Conservation (phyloP, 202 grass and related monocot genomes). For the Eragrostis tef region DNA sequence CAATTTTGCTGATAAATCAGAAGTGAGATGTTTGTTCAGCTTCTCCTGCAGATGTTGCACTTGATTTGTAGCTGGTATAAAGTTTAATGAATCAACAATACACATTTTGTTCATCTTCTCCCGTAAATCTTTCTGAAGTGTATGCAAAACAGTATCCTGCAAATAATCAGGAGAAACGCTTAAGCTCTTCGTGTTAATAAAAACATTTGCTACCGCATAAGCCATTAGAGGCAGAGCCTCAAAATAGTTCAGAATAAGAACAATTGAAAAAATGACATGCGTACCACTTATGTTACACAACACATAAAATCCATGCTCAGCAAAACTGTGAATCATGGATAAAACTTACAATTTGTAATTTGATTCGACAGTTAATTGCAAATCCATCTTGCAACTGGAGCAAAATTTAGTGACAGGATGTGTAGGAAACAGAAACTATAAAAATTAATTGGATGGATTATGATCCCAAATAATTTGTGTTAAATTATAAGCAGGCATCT, state of each 20-base stretch:
- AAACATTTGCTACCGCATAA: conserved; percentile 16
- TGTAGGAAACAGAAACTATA: neutral
- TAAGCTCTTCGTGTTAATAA: conserved; percentile 37
- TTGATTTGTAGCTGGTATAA: conserved; percentile 48
- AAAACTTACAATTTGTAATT: neutral
- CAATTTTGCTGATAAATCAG: conserved; percentile 34
- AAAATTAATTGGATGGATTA: neutral
- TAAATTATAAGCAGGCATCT: conserved; percentile 4
- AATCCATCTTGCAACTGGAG: neutral
- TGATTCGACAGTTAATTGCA: conserved; percentile 21
- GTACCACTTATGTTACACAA: conserved; percentile 1
- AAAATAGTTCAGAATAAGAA: conserved; percentile 25
- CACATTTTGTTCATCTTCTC: conserved; percentile 60
- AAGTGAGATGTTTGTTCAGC: conserved; percentile 31
- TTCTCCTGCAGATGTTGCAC: conserved; percentile 34
- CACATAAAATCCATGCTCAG: conserved; percentile 36
- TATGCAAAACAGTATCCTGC: conserved; percentile 54
- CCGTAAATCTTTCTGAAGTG: conserved; percentile 61
- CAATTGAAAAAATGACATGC: conserved; percentile 24
- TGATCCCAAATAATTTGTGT: neutral
- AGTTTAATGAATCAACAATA: conserved; percentile 59
- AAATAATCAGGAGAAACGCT: conserved; percentile 36
- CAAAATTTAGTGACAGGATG: conserved; percentile 1
- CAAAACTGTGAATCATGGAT: conserved; percentile 32
- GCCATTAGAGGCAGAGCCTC: conserved; percentile 23